Evolutionary conservation across 2,329 filamentous ascomycete genomes (phyloP).

Genomic region (Fusarium sp.): DNA sequence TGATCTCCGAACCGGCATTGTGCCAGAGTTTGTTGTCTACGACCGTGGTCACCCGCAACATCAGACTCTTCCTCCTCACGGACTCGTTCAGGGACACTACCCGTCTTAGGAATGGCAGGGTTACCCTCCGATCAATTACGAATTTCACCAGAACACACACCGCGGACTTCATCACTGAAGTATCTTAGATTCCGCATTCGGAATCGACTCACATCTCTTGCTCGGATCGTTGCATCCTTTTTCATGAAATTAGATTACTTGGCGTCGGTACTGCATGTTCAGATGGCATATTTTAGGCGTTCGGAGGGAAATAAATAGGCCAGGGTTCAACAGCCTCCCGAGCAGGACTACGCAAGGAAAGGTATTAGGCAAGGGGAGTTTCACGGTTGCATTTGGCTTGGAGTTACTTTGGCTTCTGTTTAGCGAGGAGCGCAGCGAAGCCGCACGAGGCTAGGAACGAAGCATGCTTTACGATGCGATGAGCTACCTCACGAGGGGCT

Average conservation of each 20-base stretch:
- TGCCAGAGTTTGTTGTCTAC: slow-evolving; percentile 70
- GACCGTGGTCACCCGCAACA: slow-evolving; percentile 52
- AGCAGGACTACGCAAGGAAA: slow-evolving; percentile 28
- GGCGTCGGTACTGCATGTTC: slow-evolving; percentile 43
- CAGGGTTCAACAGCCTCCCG: slow-evolving; percentile 26
- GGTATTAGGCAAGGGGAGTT: slow-evolving; percentile 14
- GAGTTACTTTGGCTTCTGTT: slow-evolving; percentile 34
- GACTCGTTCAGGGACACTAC: slow-evolving; percentile 51
- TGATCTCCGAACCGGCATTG: slow-evolving; percentile 76
- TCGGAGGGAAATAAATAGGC: slow-evolving; percentile 39
- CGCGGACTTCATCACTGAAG: slow-evolving; percentile 12
- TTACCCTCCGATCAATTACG: slow-evolving; percentile 15
- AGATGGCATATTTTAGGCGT: slow-evolving; percentile 51
- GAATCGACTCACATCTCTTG: slow-evolving; percentile 19
- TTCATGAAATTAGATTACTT: slow-evolving; percentile 32
- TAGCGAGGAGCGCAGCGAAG: slow-evolving; percentile 13
- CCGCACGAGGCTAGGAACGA: background rate
- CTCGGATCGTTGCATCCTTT: slow-evolving; percentile 36
- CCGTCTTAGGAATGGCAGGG: slow-evolving; percentile 52
- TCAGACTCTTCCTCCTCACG: slow-evolving; percentile 45
- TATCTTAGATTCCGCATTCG: slow-evolving; percentile 9
- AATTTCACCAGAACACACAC: background rate
- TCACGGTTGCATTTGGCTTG: slow-evolving; percentile 36
- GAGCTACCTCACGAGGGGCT: slow-evolving; percentile 7
- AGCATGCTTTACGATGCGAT: slow-evolving; percentile 21